Conservation (phyloP, 2,329 filamentous ascomycete genomes). For the Clarireedia paspali region DNA sequence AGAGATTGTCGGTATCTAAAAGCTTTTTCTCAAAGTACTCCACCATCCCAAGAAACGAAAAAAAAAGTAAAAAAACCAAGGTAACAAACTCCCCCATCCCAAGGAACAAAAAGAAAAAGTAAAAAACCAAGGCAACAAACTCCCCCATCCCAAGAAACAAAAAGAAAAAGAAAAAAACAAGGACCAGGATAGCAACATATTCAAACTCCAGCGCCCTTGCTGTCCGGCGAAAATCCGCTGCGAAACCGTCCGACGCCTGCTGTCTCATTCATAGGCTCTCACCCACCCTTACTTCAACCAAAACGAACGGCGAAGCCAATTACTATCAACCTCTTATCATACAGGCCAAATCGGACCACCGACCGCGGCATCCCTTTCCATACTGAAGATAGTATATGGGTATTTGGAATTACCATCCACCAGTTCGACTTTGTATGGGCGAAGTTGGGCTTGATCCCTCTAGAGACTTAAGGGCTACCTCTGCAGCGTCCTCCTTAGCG, state of each 20-base stretch:
- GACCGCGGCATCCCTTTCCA: conserved; percentile 3
- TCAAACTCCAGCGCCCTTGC: conserved; percentile 22
- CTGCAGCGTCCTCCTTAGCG: conserved; percentile 84
- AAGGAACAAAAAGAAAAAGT: conserved; percentile 1
- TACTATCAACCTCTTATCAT: conserved; percentile 24
- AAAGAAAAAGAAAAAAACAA: neutral
- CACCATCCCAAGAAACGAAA: conserved; percentile 6
- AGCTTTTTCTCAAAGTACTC: conserved; percentile 7
- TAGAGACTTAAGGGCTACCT: conserved; percentile 62
- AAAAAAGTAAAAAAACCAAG: neutral
- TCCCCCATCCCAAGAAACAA: conserved; percentile 3
- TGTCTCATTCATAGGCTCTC: conserved; percentile 21
- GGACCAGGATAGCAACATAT: neutral
- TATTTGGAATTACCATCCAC: conserved; percentile 30
- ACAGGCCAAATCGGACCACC: conserved; percentile 20
- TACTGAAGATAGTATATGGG: neutral
- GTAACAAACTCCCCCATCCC: neutral
- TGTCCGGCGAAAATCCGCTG: conserved; percentile 22
- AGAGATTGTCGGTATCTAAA: conserved; percentile 4
- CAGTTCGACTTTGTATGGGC: conserved; percentile 32
- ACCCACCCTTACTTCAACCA: conserved; percentile 25
- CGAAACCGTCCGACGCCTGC: conserved; percentile 26
- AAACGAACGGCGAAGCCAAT: conserved; percentile 16
- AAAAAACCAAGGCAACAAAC: neutral
- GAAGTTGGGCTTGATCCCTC: conserved; percentile 34